Percentiles rank a stretch among this genome's conserved stretches.
These are phyloP conservation scores for Cudoniella acicularis DNA, from an alignment of 495 filamentous ascomycete species.

Conservation along the genomic window DNA sequence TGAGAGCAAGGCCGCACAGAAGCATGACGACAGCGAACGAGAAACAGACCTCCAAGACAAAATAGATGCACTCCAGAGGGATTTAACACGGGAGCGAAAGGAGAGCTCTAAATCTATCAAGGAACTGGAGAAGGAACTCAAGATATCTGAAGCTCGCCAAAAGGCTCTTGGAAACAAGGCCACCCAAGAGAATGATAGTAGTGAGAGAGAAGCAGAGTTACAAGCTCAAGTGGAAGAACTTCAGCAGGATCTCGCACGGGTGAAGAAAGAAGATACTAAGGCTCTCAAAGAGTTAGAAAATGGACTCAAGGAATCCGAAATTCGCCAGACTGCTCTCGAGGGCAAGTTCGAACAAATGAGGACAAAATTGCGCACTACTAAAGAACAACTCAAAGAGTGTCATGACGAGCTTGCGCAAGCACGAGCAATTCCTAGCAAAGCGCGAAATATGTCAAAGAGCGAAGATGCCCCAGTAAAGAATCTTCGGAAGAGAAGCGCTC, in stretches of 20 bases:
- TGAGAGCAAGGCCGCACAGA: neutral
- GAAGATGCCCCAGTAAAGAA: conserved; percentile 28
- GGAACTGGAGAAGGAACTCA: conserved; percentile 20
- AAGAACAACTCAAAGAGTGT: conserved; percentile 64
- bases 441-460: conserved; percentile 7
- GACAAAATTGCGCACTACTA: conserved; percentile 60
- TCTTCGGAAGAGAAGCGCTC: conserved; percentile 43
- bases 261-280: neutral
- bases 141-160: conserved; percentile 52
- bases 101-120: conserved; percentile 24
- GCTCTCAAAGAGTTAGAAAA: neutral
- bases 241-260: neutral
- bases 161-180: conserved; percentile 48
- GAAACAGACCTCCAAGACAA: conserved; percentile 42
- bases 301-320: neutral
- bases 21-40: conserved; percentile 30
- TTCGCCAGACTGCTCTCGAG: neutral
- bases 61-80: conserved; percentile 44
- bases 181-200: conserved; percentile 16
- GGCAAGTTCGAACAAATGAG: conserved; percentile 11
- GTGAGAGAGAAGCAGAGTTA: neutral
- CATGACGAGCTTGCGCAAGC: conserved; percentile 42
- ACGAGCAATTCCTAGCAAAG: conserved; percentile 11
- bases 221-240: neutral
- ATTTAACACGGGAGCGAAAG: conserved; percentile 48